Percentiles rank a stretch among this genome's conserved stretches.
Evolutionary conservation across 176 grass and related monocot species (phyloP).

Genomic region (Musa beccarii): DNA sequence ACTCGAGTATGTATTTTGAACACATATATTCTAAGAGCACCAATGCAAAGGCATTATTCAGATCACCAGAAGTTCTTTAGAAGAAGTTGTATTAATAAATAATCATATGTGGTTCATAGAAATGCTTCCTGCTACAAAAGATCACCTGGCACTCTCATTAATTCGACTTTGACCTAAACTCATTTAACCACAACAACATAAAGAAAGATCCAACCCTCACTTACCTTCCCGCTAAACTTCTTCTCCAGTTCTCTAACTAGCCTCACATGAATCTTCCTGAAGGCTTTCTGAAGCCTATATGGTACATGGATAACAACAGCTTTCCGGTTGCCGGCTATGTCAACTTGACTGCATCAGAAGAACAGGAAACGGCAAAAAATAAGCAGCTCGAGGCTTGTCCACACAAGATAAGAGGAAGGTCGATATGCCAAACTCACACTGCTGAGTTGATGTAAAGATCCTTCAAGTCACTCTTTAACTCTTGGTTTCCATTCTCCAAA

Average conservation of each 20-base stretch:
- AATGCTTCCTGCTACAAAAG: no score
- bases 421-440: background rate
- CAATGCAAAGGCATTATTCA: no score
- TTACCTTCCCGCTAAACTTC: constrained; percentile 16
- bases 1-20: no score
- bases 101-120: no score
- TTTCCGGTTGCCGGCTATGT: constrained; percentile 1
- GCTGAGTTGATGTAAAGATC: constrained; percentile 6
- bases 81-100: no score
- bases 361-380: background rate
- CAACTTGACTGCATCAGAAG: background rate
- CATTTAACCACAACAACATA: background rate
- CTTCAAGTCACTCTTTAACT: constrained; percentile 6
- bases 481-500: background rate
- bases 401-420: background rate
- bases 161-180: background rate
- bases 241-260: constrained; percentile 13
- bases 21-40: no score
- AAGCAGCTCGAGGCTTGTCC: background rate
- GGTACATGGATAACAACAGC: constrained; percentile 5
- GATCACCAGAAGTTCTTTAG: no score
- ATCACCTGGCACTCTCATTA: no score
- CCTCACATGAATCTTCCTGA: constrained; percentile 9
- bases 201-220: background rate
- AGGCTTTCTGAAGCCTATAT: background rate